A percentile compares a stretch with the other conserved stretches of the same genome.
Evolutionary conservation across 2,329 filamentous ascomycete species (phyloP).

Genomic region (Cytospora chrysosperma): DNA sequence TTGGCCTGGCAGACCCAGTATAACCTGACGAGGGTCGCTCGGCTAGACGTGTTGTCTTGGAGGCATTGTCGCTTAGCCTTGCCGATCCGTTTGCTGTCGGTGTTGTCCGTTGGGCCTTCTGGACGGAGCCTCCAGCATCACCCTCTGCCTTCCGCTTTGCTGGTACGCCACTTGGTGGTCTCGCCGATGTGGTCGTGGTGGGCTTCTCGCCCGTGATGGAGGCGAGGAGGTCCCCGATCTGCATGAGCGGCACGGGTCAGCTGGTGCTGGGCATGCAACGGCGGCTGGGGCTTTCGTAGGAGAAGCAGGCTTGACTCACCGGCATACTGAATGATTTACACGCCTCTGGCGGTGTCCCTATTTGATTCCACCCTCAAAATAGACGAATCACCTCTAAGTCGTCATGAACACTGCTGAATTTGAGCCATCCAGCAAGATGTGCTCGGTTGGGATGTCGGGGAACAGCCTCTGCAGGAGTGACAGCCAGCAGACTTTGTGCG

Average conservation of each 20-base stretch:
- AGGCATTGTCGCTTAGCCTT: constrained; percentile 25
- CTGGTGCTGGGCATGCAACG: not conserved
- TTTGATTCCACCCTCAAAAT: constrained; percentile 22
- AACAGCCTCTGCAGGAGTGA: constrained; percentile 9
- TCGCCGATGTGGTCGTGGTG: constrained; percentile 28
- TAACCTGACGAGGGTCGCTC: constrained; percentile 18
- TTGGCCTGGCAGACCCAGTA: constrained; percentile 26
- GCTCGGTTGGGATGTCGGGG: constrained; percentile 1
- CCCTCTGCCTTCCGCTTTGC: constrained; percentile 60
- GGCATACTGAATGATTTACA: constrained; percentile 35
- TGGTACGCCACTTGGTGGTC: constrained; percentile 15
- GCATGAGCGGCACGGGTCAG: constrained; percentile 23
- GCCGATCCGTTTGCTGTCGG: constrained; percentile 28
- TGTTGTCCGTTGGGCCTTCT: constrained; percentile 43
- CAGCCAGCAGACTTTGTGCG: constrained; percentile 15
- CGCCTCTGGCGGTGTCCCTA: constrained; percentile 8
- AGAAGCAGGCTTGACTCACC: constrained; percentile 32
- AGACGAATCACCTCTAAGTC: constrained; percentile 24
- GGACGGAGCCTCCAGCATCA: constrained; percentile 41
- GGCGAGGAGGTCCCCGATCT: constrained; percentile 60
- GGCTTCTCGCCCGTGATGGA: constrained; percentile 59
- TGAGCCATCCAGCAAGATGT: constrained; percentile 20
- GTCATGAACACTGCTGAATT: constrained; percentile 30
- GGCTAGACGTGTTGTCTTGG: constrained; percentile 30
- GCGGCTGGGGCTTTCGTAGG: constrained; percentile 3